Percentiles rank a stretch among this genome's conserved stretches.
Conservation (phyloP, 495 filamentous ascomycete genomes). For the Lophiostoma macrostomum region DNA sequence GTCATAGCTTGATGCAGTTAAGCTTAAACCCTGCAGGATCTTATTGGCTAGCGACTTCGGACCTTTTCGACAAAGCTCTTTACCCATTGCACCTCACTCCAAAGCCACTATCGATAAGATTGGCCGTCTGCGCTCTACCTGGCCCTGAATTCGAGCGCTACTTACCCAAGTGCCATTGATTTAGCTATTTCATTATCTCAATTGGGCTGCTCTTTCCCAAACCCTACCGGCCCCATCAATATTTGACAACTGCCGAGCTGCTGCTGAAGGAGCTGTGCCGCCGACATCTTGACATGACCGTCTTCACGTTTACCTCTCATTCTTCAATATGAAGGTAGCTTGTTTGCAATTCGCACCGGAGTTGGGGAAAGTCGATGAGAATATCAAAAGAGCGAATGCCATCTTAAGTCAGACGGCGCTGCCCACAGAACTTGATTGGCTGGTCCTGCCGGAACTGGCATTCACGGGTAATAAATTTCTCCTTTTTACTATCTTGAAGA, state of each 20-base stretch:
- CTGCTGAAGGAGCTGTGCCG: too few species aligned
- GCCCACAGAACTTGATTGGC: conserved; percentile 56
- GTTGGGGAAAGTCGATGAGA: conserved; percentile 72
- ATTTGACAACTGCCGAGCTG: too few species aligned
- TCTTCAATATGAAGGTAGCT: conserved; percentile 64
- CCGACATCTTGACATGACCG: background rate
- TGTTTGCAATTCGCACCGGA: conserved; percentile 75
- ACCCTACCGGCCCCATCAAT: too few species aligned
- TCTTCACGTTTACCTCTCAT: background rate
- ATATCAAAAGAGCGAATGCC: conserved; percentile 69
- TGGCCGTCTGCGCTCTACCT: background rate
- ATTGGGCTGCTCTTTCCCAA: too few species aligned
- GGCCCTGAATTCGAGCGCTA: background rate
- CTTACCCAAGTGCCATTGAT: too few species aligned
- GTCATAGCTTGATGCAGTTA: conserved; percentile 23
- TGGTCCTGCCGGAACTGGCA: conserved; percentile 85
- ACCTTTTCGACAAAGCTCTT: background rate
- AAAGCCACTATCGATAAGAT: conserved; percentile 4
- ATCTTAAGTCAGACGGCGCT: conserved; percentile 59
- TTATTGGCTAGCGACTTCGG: conserved; percentile 17
- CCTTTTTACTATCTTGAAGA: conserved; percentile 2
- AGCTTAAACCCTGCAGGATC: conserved; percentile 4
- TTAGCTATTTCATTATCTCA: too few species aligned
- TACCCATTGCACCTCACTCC: background rate
- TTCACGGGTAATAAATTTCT: conserved; percentile 70